phyloP scores from a whole-genome alignment of 306 rosid genomes.

The Comarum palustre region DNA sequence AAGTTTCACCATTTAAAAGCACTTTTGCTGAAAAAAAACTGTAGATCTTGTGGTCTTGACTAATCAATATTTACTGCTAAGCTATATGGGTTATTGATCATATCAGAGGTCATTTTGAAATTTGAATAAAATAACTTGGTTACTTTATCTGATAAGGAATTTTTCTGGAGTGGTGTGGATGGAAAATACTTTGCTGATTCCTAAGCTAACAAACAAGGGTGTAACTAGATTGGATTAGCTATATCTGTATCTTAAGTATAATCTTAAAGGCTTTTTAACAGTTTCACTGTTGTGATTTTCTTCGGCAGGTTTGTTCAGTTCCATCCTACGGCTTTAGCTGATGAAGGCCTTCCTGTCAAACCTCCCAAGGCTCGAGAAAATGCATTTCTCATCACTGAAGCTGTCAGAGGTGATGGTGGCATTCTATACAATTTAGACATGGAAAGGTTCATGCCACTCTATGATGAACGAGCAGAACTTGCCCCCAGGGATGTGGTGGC shows the following conservation, averaged over 20 bases:
- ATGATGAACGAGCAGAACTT: constrained; percentile 92
- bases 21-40: not conserved
- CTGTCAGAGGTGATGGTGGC: constrained; percentile 89
- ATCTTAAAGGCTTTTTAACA: not conserved
- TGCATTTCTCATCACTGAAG: constrained; percentile 85
- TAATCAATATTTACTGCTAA: not conserved
- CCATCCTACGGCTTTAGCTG: constrained; percentile 95
- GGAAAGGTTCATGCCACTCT: constrained; percentile 92
- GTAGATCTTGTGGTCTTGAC: constrained; percentile 13
- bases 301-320: constrained; percentile 82
- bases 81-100: not conserved
- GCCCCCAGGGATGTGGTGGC: constrained; percentile 98
- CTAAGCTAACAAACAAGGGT: not conserved
- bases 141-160: not conserved
- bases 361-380: constrained; percentile 58
- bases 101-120: not conserved
- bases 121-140: not conserved
- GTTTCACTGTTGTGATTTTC: constrained; percentile 1
- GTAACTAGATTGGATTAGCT: constrained; percentile 1
- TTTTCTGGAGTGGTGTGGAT: not conserved
- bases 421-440: constrained; percentile 72
- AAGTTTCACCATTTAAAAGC: constrained; percentile 33
- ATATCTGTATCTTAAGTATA: not conserved
- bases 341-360: constrained; percentile 78
- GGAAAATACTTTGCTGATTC: not conserved